Evolutionary conservation across 805 yeast species (phyloP), one percentile per base, ranked within the genome.

Genomic region (Lipomyces chichibuensis): DNA sequence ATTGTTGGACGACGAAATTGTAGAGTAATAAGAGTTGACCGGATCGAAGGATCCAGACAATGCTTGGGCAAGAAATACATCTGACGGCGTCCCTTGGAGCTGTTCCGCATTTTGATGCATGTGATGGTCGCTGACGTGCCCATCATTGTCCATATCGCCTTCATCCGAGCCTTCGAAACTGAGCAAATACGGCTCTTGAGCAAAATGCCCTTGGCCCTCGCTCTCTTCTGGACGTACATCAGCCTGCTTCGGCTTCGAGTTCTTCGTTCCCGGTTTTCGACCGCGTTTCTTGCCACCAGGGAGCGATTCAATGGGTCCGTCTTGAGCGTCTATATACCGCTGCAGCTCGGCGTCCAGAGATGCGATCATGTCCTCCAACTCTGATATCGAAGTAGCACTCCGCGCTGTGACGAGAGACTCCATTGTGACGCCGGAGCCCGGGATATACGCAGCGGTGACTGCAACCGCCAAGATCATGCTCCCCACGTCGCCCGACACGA

Each of bases 361-460:
- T 6, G 37, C 60, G 32, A 57, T 13, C 60, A 57, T 65, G 29
- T 37, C 35, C 37, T 60, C 63, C 35, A 60, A 37, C 20, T 32
- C 55, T 3, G 39, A 27, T 27, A 56, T 49, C 3, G 60, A 9
- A 3, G 60, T 29, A n/a, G 63, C 46, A 23, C 43, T 55, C 29
- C 68, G 65, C 5, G 68, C 68, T 8, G 25, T 53, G 29, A 59
- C 53, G 9, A 65, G 56, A 25, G 62, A 32, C 14, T 57, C 59
- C 56, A 57, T 62, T 3, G 65, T 54, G 23, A 56, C 56, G 2
- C 65, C 64, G n/a, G 63, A 61, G 23, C 69, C 69, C 11, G 60
- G 23, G 14, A 65, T 46, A 37, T 57, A 54, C 39, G 65, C 69
- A 33, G 66, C 69, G 6, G 69, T 53, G 33, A 62, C 62, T 5